Conservation (phyloP, 164 flowering plant genomes). For the Stephania yunnanensis region DNA sequence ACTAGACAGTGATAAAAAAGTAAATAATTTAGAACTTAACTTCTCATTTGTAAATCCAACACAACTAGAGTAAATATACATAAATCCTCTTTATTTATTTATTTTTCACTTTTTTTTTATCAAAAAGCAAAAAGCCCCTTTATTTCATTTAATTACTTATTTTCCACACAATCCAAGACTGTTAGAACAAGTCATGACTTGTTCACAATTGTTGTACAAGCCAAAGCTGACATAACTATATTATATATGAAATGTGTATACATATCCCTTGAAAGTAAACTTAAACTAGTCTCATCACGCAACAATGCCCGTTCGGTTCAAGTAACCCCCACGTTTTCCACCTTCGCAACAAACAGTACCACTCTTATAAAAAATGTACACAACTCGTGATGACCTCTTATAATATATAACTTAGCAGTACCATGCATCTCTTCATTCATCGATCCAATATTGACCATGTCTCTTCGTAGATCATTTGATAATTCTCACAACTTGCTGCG, state of each 20-base stretch:
- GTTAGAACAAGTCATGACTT: not conserved
- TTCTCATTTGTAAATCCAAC: too few species aligned
- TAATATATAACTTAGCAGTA: too few species aligned
- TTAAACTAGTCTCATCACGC: not conserved
- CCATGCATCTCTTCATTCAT: too few species aligned
- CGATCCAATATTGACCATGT: slow-evolving; percentile 12
- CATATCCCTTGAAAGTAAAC: not conserved
- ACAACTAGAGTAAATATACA: too few species aligned
- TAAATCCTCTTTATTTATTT: too few species aligned
- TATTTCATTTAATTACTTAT: not conserved
- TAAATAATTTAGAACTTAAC: too few species aligned
- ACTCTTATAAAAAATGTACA: too few species aligned
- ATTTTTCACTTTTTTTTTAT: too few species aligned
- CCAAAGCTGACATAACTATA: not conserved
- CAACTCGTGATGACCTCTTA: too few species aligned
- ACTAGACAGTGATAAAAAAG: too few species aligned
- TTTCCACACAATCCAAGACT: not conserved
- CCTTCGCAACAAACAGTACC: too few species aligned
- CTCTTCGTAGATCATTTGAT: slow-evolving; percentile 2
- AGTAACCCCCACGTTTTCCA: not conserved
- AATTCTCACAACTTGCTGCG: slow-evolving; percentile 16
- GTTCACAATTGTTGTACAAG: not conserved
- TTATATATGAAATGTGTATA: not conserved
- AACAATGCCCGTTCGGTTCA: not conserved
- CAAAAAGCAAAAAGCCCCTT: too few species aligned